These are phyloP conservation scores for Galerina marginata DNA, from an alignment of 768 basidiomycete species.

Conservation along the genomic window DNA sequence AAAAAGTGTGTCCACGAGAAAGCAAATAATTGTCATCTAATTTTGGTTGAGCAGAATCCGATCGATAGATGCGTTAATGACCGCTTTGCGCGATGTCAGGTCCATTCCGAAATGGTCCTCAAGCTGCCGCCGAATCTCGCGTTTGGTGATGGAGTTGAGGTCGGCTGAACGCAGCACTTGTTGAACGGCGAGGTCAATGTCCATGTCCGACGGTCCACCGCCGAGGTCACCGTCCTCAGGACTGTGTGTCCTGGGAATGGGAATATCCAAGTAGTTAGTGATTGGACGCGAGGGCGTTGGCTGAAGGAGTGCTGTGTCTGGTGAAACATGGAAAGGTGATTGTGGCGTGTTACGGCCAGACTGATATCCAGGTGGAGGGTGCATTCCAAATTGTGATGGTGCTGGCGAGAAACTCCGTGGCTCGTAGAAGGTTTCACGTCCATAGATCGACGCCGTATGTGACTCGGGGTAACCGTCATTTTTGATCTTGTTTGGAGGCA, in stretches of 20 bases:
- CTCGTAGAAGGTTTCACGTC: slow-evolving; percentile 88
- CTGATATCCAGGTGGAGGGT: slow-evolving; percentile 72
- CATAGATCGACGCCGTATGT: slow-evolving; percentile 80
- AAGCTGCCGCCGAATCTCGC: slow-evolving; percentile 82
- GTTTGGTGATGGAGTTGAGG: slow-evolving; percentile 90
- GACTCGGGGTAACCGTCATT: slow-evolving; percentile 82
- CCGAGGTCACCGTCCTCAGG: slow-evolving; percentile 55
- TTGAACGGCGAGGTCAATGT: slow-evolving; percentile 78
- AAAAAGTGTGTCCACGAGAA: slow-evolving; percentile 14
- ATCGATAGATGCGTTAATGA: slow-evolving; percentile 83
- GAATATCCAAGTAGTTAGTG: slow-evolving; percentile 80
- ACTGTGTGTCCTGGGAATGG: slow-evolving; percentile 58
- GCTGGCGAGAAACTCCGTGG: slow-evolving; percentile 76
- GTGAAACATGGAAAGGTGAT: slow-evolving; percentile 47
- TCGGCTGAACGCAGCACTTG: slow-evolving; percentile 79
- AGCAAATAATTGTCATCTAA: slow-evolving; percentile 13
- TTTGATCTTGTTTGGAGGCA: slow-evolving; percentile 73
- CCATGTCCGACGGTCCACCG: slow-evolving; percentile 61
- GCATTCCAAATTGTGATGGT: slow-evolving; percentile 67
- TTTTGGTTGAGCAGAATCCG: slow-evolving; percentile 62
- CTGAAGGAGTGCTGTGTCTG: slow-evolving; percentile 51
- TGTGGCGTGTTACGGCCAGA: slow-evolving; percentile 79
- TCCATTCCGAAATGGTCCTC: slow-evolving; percentile 85
- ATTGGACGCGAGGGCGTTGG: slow-evolving; percentile 71
- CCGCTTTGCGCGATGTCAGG: slow-evolving; percentile 69